Percentiles rank a stretch among this genome's conserved stretches.
Evolutionary conservation across 2,329 filamentous ascomycete species (phyloP).

Genomic region (Colletotrichum melonis): DNA sequence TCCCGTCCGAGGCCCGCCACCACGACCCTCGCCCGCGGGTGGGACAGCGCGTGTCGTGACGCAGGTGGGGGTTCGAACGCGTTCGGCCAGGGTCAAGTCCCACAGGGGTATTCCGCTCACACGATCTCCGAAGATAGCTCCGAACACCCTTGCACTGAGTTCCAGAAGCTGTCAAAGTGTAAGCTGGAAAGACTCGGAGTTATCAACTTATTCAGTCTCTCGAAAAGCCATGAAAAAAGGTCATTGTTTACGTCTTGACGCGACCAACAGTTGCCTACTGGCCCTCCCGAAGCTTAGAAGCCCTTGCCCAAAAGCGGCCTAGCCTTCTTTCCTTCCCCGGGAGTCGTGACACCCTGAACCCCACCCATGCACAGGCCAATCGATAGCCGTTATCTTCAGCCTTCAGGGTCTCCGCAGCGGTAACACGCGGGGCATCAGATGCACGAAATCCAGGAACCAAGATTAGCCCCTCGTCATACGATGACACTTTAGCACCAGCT

Average conservation of each 20-base stretch:
- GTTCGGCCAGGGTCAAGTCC: conserved; percentile 4
- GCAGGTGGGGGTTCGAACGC: conserved; percentile 28
- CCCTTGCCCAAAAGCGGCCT: background rate
- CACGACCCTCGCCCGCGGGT: conserved; percentile 11
- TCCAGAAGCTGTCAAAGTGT: too few relatives aligned
- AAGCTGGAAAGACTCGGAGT: background rate
- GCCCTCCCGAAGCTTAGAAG: background rate
- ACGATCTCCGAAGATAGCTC: conserved; percentile 34
- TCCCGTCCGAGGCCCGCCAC: conserved; percentile 17
- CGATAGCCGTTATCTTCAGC: background rate
- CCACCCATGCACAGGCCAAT: conserved; percentile 13
- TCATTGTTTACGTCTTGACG: background rate
- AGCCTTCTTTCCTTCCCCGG: background rate
- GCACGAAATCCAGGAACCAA: conserved; percentile 18
- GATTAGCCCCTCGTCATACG: background rate
- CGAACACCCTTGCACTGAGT: background rate
- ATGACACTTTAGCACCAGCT: background rate
- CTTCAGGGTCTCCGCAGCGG: conserved; percentile 6
- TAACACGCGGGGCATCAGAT: conserved; percentile 16
- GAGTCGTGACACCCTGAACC: background rate
- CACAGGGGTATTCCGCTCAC: conserved; percentile 15
- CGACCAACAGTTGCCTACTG: background rate
- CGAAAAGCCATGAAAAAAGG: background rate
- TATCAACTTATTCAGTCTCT: background rate
- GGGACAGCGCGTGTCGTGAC: conserved; percentile 29